Base-by-base conservation (phyloP, 768 basidiomycete species). In the Leccinum boreale region DNA sequence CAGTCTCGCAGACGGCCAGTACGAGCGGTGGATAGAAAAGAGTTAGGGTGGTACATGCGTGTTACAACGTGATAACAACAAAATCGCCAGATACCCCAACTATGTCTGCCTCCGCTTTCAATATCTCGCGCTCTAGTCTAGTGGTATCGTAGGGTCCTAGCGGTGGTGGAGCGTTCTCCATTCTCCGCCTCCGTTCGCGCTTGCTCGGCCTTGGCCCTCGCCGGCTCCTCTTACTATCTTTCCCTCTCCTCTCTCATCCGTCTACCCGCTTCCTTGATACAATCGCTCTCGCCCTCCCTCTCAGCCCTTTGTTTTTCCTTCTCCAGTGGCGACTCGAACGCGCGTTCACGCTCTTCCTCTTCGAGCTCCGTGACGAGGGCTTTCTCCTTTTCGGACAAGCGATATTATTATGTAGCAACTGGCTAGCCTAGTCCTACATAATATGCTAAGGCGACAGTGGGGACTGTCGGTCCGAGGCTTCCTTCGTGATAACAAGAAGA, bases 221-320 rank as follows among this genome's bases (percentile, higher is more conserved):
- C 79, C 61, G 73, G 77, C 62, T 73, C 73, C 62, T 70, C 74
- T 50, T 82, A 47, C 57, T 79, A 82, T 55, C 77, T 79, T 63
- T 87, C 85, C 58, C 78, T 82, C 67, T 89, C 84, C 68, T 90
- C 87, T 53, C 86, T 75, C 67, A 90, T 62, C 55, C 76, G 75
- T 61, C 85, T 76, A 0, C 90, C 91, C 60, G 87, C 85, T 45
- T 90, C 89, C 70, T 87, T 89, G 52, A 92, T 85, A 45, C 76
- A 78, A 67, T 89, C 89, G 3, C 83, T 85, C 68, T 89, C 85
- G 10, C 81, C 76, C 74, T 80, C 81, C 53, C 76, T 72, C 49
- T 75, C 77, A 3, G 72, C 74, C 66, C 83, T 2, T 60, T 86
- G 81, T 60, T 81, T 78, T 58, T 83, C 79, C 62, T 84, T 82